phyloP scores from a whole-genome alignment of 371 early-diverging fungal genomes.

The Apophysomyces variabilis region DNA sequence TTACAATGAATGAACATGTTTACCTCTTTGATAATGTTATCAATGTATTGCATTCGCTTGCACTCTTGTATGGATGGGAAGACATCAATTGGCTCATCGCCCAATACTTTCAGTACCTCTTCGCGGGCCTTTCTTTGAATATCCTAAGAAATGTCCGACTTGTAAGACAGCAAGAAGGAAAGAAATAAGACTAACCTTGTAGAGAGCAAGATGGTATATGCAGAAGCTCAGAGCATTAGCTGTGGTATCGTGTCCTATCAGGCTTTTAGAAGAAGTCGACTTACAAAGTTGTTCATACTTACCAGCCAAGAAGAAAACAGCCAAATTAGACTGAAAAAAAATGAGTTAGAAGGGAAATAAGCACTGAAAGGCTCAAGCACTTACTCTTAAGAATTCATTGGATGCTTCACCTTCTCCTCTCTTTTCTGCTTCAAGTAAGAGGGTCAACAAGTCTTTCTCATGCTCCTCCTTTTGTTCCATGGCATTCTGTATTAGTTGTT shows the following conservation, averaged over 20 bases:
- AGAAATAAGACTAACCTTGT: conserved; percentile 17
- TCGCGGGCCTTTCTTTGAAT: conserved; percentile 27
- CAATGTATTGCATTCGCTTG: conserved; percentile 10
- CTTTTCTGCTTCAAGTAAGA: conserved; percentile 42
- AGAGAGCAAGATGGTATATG: conserved; percentile 23
- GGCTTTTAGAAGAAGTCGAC: not conserved
- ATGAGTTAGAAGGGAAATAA: not conserved
- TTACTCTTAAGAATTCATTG: conserved; percentile 29
- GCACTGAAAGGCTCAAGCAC: not conserved
- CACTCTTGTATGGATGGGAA: conserved; percentile 7
- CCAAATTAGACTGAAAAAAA: conserved; percentile 23
- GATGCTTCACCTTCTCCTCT: conserved; percentile 23
- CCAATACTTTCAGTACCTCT: conserved; percentile 20
- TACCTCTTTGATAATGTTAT: conserved; percentile 12
- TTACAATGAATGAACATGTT: no score
- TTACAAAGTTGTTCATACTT: not conserved
- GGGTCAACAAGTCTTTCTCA: conserved; percentile 40
- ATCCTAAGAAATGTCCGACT: not conserved
- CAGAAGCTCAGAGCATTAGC: conserved; percentile 20
- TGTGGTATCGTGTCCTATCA: conserved; percentile 25
- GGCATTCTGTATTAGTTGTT: not conserved
- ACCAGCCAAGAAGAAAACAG: conserved; percentile 30
- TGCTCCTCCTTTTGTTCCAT: conserved; percentile 12
- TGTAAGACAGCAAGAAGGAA: not conserved
- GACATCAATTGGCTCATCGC: conserved; percentile 8